Conservation (phyloP, 2,329 filamentous ascomycete species). For the Mycosphaerella sp. region DNA sequence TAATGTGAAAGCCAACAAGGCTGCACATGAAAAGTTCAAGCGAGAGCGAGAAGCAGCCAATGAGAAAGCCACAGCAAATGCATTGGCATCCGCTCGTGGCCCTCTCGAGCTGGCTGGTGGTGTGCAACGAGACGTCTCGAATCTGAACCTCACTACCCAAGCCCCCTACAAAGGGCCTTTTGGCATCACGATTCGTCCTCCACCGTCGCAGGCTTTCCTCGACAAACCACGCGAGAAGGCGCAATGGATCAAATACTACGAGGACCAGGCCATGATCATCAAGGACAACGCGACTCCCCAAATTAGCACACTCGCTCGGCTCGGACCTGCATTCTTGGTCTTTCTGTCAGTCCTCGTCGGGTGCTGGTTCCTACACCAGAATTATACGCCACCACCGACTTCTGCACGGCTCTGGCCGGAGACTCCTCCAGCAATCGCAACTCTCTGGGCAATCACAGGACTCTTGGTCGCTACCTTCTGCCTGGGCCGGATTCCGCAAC, state of each 20-base stretch:
- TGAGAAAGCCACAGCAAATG: constrained; percentile 19
- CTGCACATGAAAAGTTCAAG: constrained; percentile 24
- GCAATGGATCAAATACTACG: constrained; percentile 35
- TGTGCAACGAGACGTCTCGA: constrained; percentile 23
- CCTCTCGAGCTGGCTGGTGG: constrained; percentile 30
- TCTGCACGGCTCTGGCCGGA: constrained; percentile 54
- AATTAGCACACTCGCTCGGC: constrained; percentile 34
- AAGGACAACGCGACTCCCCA: constrained; percentile 31
- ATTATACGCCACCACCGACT: constrained; percentile 45
- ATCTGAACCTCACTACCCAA: constrained; percentile 1
- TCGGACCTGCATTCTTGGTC: constrained; percentile 42
- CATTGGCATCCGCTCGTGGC: constrained; percentile 22
- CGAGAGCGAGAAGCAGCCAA: constrained; percentile 21
- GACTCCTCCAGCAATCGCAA: constrained; percentile 56
- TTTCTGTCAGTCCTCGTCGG: constrained; percentile 35
- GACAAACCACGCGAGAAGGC: constrained; percentile 27
- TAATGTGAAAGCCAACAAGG: constrained; percentile 28
- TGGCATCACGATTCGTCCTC: constrained; percentile 22
- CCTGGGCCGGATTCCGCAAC: constrained; percentile 57
- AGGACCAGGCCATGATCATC: constrained; percentile 32
- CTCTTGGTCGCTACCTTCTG: constrained; percentile 53
- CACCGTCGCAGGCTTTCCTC: constrained; percentile 25
- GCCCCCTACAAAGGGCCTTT: constrained; percentile 10
- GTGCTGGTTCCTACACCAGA: constrained; percentile 42
- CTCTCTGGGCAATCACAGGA: constrained; percentile 56